Conservation (phyloP, 257 asterid genomes). For the Cynanchum wilfordii region DNA sequence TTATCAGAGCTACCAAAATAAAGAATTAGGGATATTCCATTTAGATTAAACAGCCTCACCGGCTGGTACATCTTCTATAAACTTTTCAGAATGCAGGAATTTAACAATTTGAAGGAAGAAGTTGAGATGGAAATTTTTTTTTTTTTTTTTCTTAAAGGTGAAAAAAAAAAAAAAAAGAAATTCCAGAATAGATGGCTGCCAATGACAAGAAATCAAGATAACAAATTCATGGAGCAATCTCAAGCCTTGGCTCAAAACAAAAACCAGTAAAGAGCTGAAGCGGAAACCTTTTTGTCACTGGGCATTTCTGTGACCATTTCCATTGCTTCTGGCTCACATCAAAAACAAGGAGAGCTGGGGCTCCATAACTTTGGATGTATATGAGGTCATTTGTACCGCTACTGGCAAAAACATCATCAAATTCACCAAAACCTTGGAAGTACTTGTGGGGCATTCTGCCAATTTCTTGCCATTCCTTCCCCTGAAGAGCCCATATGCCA, state of each 20-base stretch:
- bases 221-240: conserved; percentile 50
- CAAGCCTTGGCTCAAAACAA: conserved; percentile 87
- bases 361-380: conserved; percentile 90
- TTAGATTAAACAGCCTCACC: conserved; percentile 23
- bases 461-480: conserved; percentile 72
- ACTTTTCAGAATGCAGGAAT: conserved; percentile 27
- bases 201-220: not conserved
- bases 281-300: conserved; percentile 78
- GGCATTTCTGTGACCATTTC: conserved; percentile 95
- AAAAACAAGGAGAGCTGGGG: conserved; percentile 71
- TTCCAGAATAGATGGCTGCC: not conserved
- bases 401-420: conserved; percentile 92
- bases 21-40: conserved; percentile 26
- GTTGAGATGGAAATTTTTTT: not conserved
- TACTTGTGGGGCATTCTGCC: conserved; percentile 79
- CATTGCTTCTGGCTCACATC: conserved; percentile 57
- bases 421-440: conserved; percentile 94
- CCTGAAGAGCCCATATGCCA: conserved; percentile 72
- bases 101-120: conserved; percentile 16
- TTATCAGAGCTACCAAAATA: conserved; percentile 4
- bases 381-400: conserved; percentile 76
- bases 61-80: conserved; percentile 27
- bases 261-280: conserved; percentile 94
- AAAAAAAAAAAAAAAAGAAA: conserved; percentile 11
- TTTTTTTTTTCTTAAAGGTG: too few relatives aligned